Evolutionary conservation across 345 rosid genomes (phyloP).

Genomic region (Eucalyptus polybractea): DNA sequence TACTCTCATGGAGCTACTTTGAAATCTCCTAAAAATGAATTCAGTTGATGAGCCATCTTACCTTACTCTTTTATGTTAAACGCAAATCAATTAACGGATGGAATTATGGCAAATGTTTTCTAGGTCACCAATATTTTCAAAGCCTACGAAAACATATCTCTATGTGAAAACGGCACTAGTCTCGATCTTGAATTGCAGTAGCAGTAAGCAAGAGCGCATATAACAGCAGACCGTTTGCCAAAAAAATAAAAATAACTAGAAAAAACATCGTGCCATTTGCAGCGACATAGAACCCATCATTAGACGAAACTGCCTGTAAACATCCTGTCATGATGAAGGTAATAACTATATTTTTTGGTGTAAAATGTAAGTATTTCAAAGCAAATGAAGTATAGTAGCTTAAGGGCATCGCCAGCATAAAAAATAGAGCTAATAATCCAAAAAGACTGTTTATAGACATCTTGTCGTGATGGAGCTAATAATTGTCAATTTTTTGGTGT

Average conservation of each 20-base stretch:
- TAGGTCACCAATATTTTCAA: not conserved
- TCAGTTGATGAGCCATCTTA: not conserved
- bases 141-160: not conserved
- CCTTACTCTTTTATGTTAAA: not conserved
- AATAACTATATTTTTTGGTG: not conserved
- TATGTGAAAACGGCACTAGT: not conserved
- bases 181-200: not conserved
- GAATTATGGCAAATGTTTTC: not conserved
- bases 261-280: not conserved
- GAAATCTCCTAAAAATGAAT: not conserved
- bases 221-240: not conserved
- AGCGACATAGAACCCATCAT: not conserved
- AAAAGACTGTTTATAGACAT: too few relatives aligned
- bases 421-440: too few relatives aligned
- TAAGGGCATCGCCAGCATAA: too few relatives aligned
- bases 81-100: not conserved
- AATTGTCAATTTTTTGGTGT: not conserved
- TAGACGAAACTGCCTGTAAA: not conserved
- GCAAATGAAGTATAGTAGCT: too few relatives aligned
- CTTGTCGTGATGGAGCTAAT: not conserved
- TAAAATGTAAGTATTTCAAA: too few relatives aligned
- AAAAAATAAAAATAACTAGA: too few relatives aligned
- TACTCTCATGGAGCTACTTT: not conserved
- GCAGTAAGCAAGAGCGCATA: not conserved
- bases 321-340: not conserved